A percentile compares a stretch with the other conserved stretches of the same genome.
Evolutionary conservation across 83 land plant genomes (phyloP).

Genomic region (Diphasiastrum complanatum): DNA sequence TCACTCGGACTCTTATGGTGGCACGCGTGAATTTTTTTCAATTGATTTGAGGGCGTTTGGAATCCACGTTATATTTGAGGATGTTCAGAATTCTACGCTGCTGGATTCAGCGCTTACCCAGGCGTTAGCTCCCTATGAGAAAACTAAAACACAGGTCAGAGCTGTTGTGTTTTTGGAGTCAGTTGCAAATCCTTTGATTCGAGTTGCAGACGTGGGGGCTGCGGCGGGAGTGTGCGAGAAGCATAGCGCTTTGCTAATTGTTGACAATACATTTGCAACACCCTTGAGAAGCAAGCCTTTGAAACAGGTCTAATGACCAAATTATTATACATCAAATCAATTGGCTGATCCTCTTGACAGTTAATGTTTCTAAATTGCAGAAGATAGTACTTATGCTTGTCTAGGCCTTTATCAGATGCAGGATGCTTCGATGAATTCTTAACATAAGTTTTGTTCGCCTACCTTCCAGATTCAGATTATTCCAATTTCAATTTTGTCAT

Average conservation of each 20-base stretch:
- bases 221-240: conserved; percentile 21
- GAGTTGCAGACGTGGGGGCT: conserved; percentile 26
- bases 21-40: conserved; percentile 23
- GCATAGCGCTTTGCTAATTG: conserved; percentile 28
- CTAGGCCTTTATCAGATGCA: no score
- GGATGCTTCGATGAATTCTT: no score
- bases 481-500: no score
- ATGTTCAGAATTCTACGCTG: conserved; percentile 1
- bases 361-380: no score
- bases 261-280: conserved; percentile 37
- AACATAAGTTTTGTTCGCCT: no score
- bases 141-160: no score
- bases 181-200: conserved; percentile 25
- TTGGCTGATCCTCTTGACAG: no score
- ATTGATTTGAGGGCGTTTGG: conserved; percentile 28
- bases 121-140: no score
- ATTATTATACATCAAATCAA: no score
- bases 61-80: conserved; percentile 11
- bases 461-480: no score
- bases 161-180: conserved; percentile 28
- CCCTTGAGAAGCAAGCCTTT: conserved; percentile 27
- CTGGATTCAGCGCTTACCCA: conserved; percentile 18
- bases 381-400: no score
- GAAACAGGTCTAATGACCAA: conserved; percentile 14
- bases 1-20: conserved; percentile 23